Conservation (phyloP, 192 early-diverging fungal species). For the Phlyctochytrium bullatum region DNA sequence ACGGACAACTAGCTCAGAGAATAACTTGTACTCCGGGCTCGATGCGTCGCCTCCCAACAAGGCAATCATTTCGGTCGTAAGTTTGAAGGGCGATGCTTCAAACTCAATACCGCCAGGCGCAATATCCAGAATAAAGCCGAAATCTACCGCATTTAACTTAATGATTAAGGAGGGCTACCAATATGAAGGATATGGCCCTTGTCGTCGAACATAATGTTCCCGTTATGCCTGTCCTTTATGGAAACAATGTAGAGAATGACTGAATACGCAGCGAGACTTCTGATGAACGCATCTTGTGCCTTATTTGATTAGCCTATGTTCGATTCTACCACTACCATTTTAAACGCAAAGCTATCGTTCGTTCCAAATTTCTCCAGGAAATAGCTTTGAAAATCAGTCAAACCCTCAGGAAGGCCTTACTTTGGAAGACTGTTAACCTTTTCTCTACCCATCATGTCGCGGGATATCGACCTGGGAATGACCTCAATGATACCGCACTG, state of each 20-base stretch:
- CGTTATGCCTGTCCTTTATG: conserved; percentile 99
- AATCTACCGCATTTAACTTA: conserved; percentile 58
- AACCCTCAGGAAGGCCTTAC: conserved; percentile 21
- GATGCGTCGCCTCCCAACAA: conserved; percentile 90
- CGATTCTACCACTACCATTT: conserved; percentile 47
- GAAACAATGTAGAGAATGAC: conserved; percentile 92
- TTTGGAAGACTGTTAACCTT: conserved; percentile 97
- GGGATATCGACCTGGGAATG: conserved; percentile 93
- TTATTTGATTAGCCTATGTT: conserved; percentile 22
- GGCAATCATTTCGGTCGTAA: conserved; percentile 95
- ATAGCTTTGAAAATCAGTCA: conserved; percentile 50
- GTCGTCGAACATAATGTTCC: conserved; percentile 99
- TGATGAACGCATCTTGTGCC: conserved; percentile 92
- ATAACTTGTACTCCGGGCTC: conserved; percentile 79
- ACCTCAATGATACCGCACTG: conserved; percentile 97
- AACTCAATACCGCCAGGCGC: conserved; percentile 96
- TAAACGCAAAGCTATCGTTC: conserved; percentile 84
- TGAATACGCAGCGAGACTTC: conserved; percentile 92
- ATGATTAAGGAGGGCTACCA: conserved; percentile 43
- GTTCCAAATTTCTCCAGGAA: conserved; percentile 90
- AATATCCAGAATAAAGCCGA: conserved; percentile 98
- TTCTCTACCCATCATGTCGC: conserved; percentile 97
- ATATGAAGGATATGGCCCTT: conserved; percentile 97
- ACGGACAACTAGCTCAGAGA: conserved; percentile 88
- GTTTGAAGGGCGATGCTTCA: conserved; percentile 95